Base-by-base conservation (phyloP, 2,329 filamentous ascomycete genomes). In the Fusarium sambucinum region DNA sequence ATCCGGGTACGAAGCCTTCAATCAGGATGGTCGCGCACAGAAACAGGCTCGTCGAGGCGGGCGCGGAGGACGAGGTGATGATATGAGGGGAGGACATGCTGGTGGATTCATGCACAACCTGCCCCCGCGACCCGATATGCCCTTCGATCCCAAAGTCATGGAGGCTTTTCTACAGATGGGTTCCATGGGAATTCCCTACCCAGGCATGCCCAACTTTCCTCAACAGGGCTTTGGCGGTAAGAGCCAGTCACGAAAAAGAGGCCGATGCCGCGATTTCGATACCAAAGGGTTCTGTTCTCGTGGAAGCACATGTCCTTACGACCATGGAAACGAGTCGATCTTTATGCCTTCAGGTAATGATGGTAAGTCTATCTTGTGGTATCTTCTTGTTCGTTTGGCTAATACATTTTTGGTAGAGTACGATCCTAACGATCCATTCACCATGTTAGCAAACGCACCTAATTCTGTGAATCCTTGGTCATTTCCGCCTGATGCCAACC, bases 231-330 rank as follows among this genome's bases (percentile, higher is more conserved):
- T 71, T 27, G 63, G 61, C 17, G 70, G 55, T 14, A 69, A 57
- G 54, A 68, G 33, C 59, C 73, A 75, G 40, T 75, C 74, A 38
- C 80, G 79, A 58, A 80, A 77, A 48, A 81, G 79, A 66, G 78
- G 83, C 58, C 83, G 87, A 59, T 94, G 92, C 74, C 83, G 86
- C 59, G 89, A 93, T 76, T 93, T 91, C 71, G 90, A 93, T 59
- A 86, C 81, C 2, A 92, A 92, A 70, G 92, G 92, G 0, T 92
- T 86, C 72, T 94, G 92, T 74, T 84, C 88, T 8, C 81, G 88
- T 38, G 90, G 91, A 5, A 87, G 83, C 70, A 85, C 84, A 23
- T 94, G 92, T 77, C 85, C 83, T 38, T 93, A 87, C 71, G 88
- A 93, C 70, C 92, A 95, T 74, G 88, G 86, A 11, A 82, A 84